phyloP scores from a whole-genome alignment of 805 yeast species.

The Wickerhamomyces hampshirensis region DNA sequence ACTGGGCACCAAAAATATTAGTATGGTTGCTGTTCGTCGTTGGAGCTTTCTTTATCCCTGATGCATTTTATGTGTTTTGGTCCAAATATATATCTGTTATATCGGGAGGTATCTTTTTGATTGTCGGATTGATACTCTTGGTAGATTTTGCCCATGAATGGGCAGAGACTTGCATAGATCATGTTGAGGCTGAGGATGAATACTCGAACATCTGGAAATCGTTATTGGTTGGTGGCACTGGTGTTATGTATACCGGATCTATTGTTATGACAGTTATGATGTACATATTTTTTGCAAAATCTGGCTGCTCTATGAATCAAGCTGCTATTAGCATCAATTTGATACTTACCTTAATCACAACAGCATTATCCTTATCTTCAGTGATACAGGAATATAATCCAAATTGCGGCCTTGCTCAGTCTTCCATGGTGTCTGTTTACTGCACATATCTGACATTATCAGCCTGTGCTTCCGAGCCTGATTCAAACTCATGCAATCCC shows the following conservation, averaged over 20 bases:
- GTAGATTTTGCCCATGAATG: constrained; percentile 98
- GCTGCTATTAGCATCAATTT: constrained; percentile 79
- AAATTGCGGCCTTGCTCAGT: constrained; percentile 92
- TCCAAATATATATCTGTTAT: constrained; percentile 87
- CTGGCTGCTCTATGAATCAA: constrained; percentile 84
- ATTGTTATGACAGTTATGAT: constrained; percentile 69
- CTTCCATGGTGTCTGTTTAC: constrained; percentile 92
- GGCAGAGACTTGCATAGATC: constrained; percentile 93
- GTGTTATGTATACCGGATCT: constrained; percentile 74
- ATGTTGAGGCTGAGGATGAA: constrained; percentile 78
- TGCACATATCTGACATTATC: constrained; percentile 88
- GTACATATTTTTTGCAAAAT: constrained; percentile 77
- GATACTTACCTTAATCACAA: constrained; percentile 55
- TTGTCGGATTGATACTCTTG: constrained; percentile 82
- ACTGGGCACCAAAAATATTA: constrained; percentile 76
- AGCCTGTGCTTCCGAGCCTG: constrained; percentile 96
- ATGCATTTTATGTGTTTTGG: constrained; percentile 79
- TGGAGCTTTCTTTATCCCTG: constrained; percentile 76
- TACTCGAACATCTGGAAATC: constrained; percentile 64
- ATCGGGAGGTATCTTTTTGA: constrained; percentile 77
- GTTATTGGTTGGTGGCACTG: constrained; percentile 80
- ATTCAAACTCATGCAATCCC: constrained; percentile 89
- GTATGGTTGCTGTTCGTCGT: constrained; percentile 53
- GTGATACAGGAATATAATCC: constrained; percentile 89
- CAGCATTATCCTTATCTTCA: constrained; percentile 73